These are phyloP conservation scores for Schizothecium vesticola DNA, from an alignment of 495 filamentous ascomycete genomes.

Conservation along the genomic window DNA sequence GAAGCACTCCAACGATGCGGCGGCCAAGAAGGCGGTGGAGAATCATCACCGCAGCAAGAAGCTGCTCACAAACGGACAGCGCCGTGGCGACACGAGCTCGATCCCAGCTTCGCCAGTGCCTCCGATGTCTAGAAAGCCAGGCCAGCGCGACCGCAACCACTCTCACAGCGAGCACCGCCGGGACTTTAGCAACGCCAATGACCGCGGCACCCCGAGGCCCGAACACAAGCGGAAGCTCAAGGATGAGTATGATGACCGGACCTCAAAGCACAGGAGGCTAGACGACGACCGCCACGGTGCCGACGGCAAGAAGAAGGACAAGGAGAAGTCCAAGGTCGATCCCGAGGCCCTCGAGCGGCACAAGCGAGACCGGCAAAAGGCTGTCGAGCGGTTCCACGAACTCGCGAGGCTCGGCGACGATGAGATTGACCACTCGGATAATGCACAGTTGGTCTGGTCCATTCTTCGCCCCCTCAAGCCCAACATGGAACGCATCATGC, in stretches of 20 bases:
- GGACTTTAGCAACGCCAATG: slow-evolving; percentile 42
- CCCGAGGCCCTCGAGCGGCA: slow-evolving; percentile 31
- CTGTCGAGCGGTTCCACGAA: slow-evolving; percentile 31
- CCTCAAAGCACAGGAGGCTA: slow-evolving; percentile 29
- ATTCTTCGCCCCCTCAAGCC: slow-evolving; percentile 40
- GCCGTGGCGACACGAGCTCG: slow-evolving; percentile 46
- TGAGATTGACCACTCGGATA: slow-evolving; percentile 29
- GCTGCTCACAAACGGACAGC: slow-evolving; percentile 52
- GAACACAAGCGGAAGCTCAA: slow-evolving; percentile 43
- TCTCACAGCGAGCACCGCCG: slow-evolving; percentile 44
- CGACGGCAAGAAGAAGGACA: slow-evolving; percentile 29
- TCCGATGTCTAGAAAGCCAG: slow-evolving; percentile 35
- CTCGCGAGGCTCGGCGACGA: slow-evolving; percentile 28
- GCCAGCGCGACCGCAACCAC: slow-evolving; percentile 36
- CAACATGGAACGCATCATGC: slow-evolving; percentile 39
- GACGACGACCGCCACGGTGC: slow-evolving; percentile 24
- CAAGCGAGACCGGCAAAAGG: slow-evolving; percentile 29
- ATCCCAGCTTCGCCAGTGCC: slow-evolving; percentile 57
- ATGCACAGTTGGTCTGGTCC: slow-evolving; percentile 37
- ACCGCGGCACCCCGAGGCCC: slow-evolving; percentile 39
- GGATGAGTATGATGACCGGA: slow-evolving; percentile 33
- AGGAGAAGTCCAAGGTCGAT: slow-evolving; percentile 30
- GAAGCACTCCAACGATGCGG: slow-evolving; percentile 62
- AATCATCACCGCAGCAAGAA: slow-evolving; percentile 87
- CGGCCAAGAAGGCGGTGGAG: slow-evolving; percentile 74